Evolutionary conservation across 2,329 filamentous ascomycete genomes (phyloP), one percentile per base, ranked within the genome.

Genomic region (Colletotrichum destructivum): DNA sequence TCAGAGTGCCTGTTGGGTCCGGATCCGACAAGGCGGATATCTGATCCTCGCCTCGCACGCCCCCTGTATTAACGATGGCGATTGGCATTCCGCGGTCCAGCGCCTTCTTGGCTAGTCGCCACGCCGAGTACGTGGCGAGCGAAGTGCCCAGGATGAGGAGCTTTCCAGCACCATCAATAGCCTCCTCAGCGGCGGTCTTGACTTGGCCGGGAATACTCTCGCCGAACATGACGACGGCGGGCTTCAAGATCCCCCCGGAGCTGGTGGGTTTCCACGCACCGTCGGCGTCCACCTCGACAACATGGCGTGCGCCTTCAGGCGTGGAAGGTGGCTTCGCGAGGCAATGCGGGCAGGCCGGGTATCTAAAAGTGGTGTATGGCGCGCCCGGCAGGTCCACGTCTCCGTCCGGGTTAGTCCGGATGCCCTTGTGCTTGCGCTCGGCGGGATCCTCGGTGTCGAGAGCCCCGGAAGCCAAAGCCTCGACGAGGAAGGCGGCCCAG

Each of bases 171-270:
- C 88, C 87, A 77, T 98, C 94, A 61, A 98, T 90, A 15, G 93
- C 93, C 38, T 90, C 84, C 78, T 98, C 95, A 1, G 95, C 96
- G 0, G 90, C 91, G 1, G 84, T 81, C 80, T 97, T 98, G 46
- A 95, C 91, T 1, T 83, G 77, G 1, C 83, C 81, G 0, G 89
- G 85, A 61, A 98, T 97, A 71, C 90, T 95, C 82, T 98, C 96
- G 18, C 96, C 96, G 80, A 98, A 98, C 94, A 98, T 98, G 76
- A 95, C 91, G 2, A 99, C 95, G 0, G 94, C 94, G 4, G 96
- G 96, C 79, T 98, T 98, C 66, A 99, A 81, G 47, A 98, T 90
- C 2, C 96, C 96, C 0, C 91, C 94, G 2, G 88, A 90, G 75
- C 90, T 91, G 0, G 84, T 83, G 7, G 86, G 76, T 49, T 86